Base-by-base conservation (phyloP, 2,329 filamentous ascomycete genomes). In the Tolypocladium nubicola region DNA sequence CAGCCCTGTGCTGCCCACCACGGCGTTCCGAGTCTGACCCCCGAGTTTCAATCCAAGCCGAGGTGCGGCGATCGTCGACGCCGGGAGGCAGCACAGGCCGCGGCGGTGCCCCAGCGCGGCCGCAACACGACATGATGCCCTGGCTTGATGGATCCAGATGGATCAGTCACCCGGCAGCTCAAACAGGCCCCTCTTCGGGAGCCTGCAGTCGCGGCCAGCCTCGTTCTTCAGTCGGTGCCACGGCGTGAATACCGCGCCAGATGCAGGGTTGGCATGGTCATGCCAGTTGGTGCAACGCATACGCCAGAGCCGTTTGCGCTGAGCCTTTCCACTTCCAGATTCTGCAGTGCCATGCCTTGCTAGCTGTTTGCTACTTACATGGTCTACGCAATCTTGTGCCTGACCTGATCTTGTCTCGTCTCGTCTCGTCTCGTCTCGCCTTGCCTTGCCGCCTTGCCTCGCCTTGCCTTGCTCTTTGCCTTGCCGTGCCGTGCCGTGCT, bases 201-300 rank as follows among this genome's bases (percentile, higher is more conserved):
- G 53, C 53, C 47, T 40, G 49, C 56, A 52, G 56, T 30, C 37
- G 45, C 35, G 1, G n/a, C 19, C 38, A 35, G 43, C 47, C 56
- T 53, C 53, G 35, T 16, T 55, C 33, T 57, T 23, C 53, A 19
- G 14, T 40, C 38, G 45, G 52, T 57, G 56, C 52, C 52, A 57
- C 53, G 37, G 14, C 30, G 35, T 50, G 14, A 38, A 41, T 49
- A 33, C 39, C 40, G 40, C 26, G 14, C 45, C 30, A n/a, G 50
- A 38, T 47, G 56, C 55, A 56, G 49, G 55, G 49, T 52, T 54
- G 56, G 50, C 30, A 45, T 55, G 38, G 56, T 49, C 56, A 33
- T 33, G 56, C 21, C 11, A 4, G 43, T 26, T 47, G 21, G 21
- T 26, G 21, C 7, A 26, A 47, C 23, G 21, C 43, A 26, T n/a